These are phyloP conservation scores for Tulasnella sp. DNA, from an alignment of 768 basidiomycete genomes.

Conservation along the genomic window DNA sequence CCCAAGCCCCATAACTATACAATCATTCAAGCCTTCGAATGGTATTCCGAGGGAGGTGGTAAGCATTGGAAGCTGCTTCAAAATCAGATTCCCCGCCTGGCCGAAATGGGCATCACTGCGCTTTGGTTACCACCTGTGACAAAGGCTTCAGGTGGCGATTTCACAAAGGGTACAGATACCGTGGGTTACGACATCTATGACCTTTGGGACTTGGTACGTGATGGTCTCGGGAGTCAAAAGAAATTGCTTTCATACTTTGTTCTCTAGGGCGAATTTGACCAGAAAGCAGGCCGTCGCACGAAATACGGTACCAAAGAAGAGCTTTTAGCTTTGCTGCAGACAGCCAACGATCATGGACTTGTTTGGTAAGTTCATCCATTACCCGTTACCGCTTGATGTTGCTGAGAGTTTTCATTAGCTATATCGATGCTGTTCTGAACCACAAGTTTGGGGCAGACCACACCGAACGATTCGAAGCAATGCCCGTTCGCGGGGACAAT, in stretches of 20 bases:
- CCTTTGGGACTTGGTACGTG: slow-evolving; percentile 31
- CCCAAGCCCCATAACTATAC: slow-evolving; percentile 23
- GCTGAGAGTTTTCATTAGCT: background rate
- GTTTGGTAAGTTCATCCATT: slow-evolving; percentile 36
- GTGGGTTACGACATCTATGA: slow-evolving; percentile 31
- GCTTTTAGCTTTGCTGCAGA: slow-evolving; percentile 38
- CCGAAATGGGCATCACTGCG: slow-evolving; percentile 69
- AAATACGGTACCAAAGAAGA: slow-evolving; percentile 46
- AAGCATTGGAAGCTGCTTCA: slow-evolving; percentile 60
- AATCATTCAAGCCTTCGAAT: slow-evolving; percentile 26
- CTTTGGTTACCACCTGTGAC: slow-evolving; percentile 81
- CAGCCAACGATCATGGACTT: slow-evolving; percentile 40
- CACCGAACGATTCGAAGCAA: slow-evolving; percentile 39
- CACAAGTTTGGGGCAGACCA: slow-evolving; percentile 41
- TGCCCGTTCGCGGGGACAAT: slow-evolving; percentile 29
- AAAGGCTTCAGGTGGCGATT: slow-evolving; percentile 60
- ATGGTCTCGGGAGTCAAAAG: background rate
- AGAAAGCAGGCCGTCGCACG: slow-evolving; percentile 33
- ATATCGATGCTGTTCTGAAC: slow-evolving; percentile 41
- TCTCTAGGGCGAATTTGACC: slow-evolving; percentile 32
- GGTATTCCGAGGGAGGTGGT: slow-evolving; percentile 29
- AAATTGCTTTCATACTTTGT: background rate
- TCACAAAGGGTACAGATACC: background rate
- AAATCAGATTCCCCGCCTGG: slow-evolving; percentile 60
- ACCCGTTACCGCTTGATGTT: background rate